A percentile compares a stretch with the other conserved stretches of the same genome.
These are phyloP conservation scores for Juglanconis oblonga DNA, from an alignment of 2,329 filamentous ascomycete genomes.

Conservation along the genomic window DNA sequence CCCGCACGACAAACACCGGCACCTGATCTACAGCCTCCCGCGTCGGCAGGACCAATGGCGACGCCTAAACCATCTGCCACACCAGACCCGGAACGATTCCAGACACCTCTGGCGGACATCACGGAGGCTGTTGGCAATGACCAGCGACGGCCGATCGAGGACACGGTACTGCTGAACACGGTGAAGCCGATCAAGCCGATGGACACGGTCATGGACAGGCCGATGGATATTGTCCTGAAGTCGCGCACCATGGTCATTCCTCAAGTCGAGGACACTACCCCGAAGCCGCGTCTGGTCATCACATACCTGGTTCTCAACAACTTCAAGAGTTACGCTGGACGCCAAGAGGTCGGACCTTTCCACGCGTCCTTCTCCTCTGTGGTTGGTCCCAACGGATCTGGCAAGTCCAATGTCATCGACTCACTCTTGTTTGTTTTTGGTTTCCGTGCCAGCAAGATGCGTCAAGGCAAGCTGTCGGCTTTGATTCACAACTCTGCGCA, in stretches of 20 bases:
- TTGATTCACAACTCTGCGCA: slow-evolving; percentile 95
- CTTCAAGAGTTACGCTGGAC: slow-evolving; percentile 97
- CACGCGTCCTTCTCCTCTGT: slow-evolving; percentile 97
- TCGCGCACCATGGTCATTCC: slow-evolving; percentile 69
- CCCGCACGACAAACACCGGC: slow-evolving; percentile 24
- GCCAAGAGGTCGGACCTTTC: slow-evolving; percentile 94
- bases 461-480: slow-evolving; percentile 96
- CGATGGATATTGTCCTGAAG: slow-evolving; percentile 91
- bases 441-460: slow-evolving; percentile 98
- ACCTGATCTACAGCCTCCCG: slow-evolving; percentile 36
- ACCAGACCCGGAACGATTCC: slow-evolving; percentile 50
- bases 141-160: slow-evolving; percentile 44
- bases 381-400: slow-evolving; percentile 95
- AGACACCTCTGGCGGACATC: slow-evolving; percentile 70
- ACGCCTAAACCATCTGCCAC: slow-evolving; percentile 56
- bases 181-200: slow-evolving; percentile 73
- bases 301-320: slow-evolving; percentile 90
- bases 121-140: slow-evolving; percentile 66
- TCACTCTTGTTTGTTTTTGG: slow-evolving; percentile 98
- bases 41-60: slow-evolving; percentile 23
- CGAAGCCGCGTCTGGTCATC: slow-evolving; percentile 87
- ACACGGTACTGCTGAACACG: slow-evolving; percentile 43
- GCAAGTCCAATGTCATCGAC: slow-evolving; percentile 98
- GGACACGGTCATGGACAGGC: slow-evolving; percentile 76
- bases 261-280: slow-evolving; percentile 69